Evolutionary conservation across 176 grass and related monocot species (phyloP).

Genomic region (Lolium multiflorum): DNA sequence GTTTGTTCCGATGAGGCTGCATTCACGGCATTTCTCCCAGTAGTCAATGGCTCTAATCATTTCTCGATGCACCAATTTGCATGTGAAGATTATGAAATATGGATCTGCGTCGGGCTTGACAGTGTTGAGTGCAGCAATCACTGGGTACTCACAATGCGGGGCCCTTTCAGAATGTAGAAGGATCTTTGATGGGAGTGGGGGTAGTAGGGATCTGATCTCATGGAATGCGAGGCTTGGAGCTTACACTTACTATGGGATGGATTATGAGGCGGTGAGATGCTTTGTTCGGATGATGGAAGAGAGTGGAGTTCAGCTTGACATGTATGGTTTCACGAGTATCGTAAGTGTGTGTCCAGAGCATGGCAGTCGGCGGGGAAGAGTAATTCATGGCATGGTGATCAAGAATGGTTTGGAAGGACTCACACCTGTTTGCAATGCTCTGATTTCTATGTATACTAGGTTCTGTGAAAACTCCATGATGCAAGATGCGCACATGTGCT

Average conservation of each 20-base stretch:
- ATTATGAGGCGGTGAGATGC: slow-evolving; percentile 28
- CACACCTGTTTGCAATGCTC: slow-evolving; percentile 57
- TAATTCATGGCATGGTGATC: slow-evolving; percentile 53
- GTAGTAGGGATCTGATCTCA: slow-evolving; percentile 61
- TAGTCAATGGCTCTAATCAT: not conserved
- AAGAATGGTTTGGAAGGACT: slow-evolving; percentile 53
- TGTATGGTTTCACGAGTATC: slow-evolving; percentile 72
- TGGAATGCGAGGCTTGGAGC: slow-evolving; percentile 75
- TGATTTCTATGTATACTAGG: slow-evolving; percentile 63
- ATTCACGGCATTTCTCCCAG: slow-evolving; percentile 48
- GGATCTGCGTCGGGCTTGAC: slow-evolving; percentile 29
- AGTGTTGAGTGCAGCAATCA: slow-evolving; percentile 61
- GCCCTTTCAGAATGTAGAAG: slow-evolving; percentile 44
- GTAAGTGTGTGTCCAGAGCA: slow-evolving; percentile 51
- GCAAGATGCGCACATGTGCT: slow-evolving; percentile 64
- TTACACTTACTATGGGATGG: slow-evolving; percentile 47
- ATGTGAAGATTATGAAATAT: slow-evolving; percentile 61
- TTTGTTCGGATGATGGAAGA: slow-evolving; percentile 55
- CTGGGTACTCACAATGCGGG: slow-evolving; percentile 53
- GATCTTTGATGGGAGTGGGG: slow-evolving; percentile 56
- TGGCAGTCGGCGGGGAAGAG: slow-evolving; percentile 31
- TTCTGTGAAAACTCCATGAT: slow-evolving; percentile 46
- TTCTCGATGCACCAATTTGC: slow-evolving; percentile 52
- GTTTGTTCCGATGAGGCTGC: slow-evolving; percentile 53
- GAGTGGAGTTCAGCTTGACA: slow-evolving; percentile 41